Evolutionary conservation across 352 stramenopile species (phyloP).

Genomic region (Globisporangium nodosum): DNA sequence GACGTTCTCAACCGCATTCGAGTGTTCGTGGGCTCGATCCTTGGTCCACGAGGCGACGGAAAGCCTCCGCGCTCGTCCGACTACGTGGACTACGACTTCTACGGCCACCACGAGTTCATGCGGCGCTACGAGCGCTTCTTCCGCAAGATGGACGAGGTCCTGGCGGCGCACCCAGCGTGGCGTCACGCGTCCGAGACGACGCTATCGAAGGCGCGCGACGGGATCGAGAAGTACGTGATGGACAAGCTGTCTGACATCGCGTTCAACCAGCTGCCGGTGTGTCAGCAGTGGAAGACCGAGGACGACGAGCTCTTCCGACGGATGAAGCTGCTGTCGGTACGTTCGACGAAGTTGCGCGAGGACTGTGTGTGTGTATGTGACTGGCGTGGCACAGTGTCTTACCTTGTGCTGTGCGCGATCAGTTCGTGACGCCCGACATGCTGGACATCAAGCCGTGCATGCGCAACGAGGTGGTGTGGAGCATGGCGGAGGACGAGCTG

Average conservation of each 20-base stretch:
- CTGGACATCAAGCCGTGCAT: constrained; percentile 89
- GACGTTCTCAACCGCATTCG: constrained; percentile 73
- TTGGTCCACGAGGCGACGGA: constrained; percentile 72
- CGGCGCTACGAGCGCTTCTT: constrained; percentile 72
- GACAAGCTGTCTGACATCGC: constrained; percentile 81
- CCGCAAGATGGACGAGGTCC: constrained; percentile 53
- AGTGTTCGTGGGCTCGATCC: constrained; percentile 69
- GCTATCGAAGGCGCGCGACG: constrained; percentile 62
- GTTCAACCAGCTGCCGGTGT: constrained; percentile 66
- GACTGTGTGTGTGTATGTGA: neutral
- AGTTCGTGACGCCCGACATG: constrained; percentile 84
- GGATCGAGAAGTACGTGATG: constrained; percentile 92
- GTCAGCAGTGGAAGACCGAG: constrained; percentile 61
- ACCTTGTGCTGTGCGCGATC: neutral
- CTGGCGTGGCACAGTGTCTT: neutral
- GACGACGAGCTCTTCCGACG: constrained; percentile 63
- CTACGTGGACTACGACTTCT: constrained; percentile 81
- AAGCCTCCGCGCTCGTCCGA: constrained; percentile 56
- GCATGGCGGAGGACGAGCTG: constrained; percentile 85
- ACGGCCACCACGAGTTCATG: constrained; percentile 63
- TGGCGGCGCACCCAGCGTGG: constrained; percentile 57
- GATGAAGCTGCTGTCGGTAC: constrained; percentile 81
- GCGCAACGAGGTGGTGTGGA: constrained; percentile 88
- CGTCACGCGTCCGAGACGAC: constrained; percentile 55
- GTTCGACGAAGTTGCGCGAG: constrained; percentile 3